Base-by-base conservation (phyloP, 2,329 filamentous ascomycete species). In the Botrytis deweyae region DNA sequence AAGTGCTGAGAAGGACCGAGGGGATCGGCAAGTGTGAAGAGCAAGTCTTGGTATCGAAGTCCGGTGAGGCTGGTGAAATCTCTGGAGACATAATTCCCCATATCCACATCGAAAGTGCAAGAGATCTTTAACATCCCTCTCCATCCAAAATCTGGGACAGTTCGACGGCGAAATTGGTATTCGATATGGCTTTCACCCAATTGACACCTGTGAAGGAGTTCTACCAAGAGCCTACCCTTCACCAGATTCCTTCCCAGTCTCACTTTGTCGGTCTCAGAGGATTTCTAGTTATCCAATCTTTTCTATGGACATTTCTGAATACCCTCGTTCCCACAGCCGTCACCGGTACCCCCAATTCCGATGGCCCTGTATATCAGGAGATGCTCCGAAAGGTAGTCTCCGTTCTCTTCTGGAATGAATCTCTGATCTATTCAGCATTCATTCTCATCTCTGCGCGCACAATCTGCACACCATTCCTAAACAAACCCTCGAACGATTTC, bases 401-500 rank as follows among this genome's bases (percentile, higher is more conserved):
- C 1, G 82, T 85, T 29, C 78, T 86, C 8, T 82, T 74, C 73
- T 85, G 84, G 83, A 85, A 86, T 74, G 80, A 83, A 42, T 81
- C 81, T 58, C 78, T 86, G 73, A 83, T 86, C 73, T 84, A 84
- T 78, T 83, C 82, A 40, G 83, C 82, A 79, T 82, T 86, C 77
- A 83, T 86, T 75, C 79, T 85, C 40, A 79, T 86, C 33, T 85
- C 84, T 4, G 84, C 83, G 5, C 83, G 85, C 25, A 83, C 83
- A 16, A 79, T 81, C 58, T 81, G 80, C 58, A 79, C 86, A 2
- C 83, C 83, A 4, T 86, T 85, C 74, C 78, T 86, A 38, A 75
- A 76, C 22, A 77, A 82, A 38, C 81, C 82, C 1, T 80, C 77
- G 7, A 80, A 81, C 49, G 76, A 77, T 52, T 77, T 81, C 12